phyloP scores from a whole-genome alignment of 768 basidiomycete species.

The Erythrobasidium yunnanense region DNA sequence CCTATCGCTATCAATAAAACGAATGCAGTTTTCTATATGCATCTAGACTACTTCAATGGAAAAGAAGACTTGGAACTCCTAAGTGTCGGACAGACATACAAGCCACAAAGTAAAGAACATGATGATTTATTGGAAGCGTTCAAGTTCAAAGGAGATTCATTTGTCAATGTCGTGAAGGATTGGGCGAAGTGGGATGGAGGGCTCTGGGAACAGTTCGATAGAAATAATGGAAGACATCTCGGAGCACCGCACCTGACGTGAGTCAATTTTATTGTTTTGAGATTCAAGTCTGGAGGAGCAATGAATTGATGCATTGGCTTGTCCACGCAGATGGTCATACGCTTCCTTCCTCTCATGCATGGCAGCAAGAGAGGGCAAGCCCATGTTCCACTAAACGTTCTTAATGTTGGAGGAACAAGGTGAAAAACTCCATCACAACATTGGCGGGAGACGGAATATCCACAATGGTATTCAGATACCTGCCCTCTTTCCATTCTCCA shows the following conservation, averaged over 20 bases:
- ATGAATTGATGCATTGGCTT: no score
- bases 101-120: not conserved
- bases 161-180: slow-evolving; percentile 21
- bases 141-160: slow-evolving; percentile 12
- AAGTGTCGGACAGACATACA: slow-evolving; percentile 4
- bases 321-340: slow-evolving; percentile 11
- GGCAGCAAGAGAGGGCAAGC: slow-evolving; percentile 2
- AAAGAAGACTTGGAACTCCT: not conserved
- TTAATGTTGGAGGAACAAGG: no score
- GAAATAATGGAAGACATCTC: not conserved
- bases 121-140: not conserved
- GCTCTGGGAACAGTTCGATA: slow-evolving; percentile 26
- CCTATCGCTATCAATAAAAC: slow-evolving; percentile 8
- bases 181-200: slow-evolving; percentile 16
- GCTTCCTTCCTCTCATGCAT: slow-evolving; percentile 21
- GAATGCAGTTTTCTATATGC: not conserved
- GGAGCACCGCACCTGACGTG: slow-evolving; percentile 25
- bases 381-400: slow-evolving; percentile 1
- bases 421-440: no score
- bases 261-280: slow-evolving; percentile 4
- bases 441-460: no score
- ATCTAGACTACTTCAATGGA: slow-evolving; percentile 3
- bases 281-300: no score
- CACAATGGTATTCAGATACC: no score
- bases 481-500: no score